Conservation (phyloP, 768 basidiomycete genomes). For the Suillus subaureus region DNA sequence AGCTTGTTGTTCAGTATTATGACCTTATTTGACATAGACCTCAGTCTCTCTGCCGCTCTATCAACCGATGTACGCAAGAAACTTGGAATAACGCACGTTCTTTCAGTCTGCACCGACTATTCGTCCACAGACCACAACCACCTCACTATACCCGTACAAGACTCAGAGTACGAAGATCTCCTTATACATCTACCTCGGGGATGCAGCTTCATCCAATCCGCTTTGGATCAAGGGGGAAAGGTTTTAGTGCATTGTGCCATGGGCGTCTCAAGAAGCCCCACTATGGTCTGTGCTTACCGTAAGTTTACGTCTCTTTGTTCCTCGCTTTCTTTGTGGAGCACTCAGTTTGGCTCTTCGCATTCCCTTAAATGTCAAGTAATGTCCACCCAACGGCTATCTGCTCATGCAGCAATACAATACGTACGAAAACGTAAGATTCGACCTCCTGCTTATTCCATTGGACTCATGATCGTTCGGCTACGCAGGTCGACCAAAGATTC, state of each 20-base stretch:
- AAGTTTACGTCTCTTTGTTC: conserved; percentile 27
- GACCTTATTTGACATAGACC: conserved; percentile 6
- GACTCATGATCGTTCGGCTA: conserved; percentile 15
- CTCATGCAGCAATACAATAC: conserved; percentile 47
- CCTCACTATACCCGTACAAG: conserved; percentile 39
- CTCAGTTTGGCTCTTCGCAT: conserved; percentile 5
- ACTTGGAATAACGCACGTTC: conserved; percentile 53
- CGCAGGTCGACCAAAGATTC: conserved; percentile 40
- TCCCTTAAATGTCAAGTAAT: conserved; percentile 43
- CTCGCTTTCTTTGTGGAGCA: conserved; percentile 6
- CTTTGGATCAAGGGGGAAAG: conserved; percentile 51
- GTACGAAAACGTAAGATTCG: conserved; percentile 48
- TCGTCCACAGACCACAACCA: conserved; percentile 44
- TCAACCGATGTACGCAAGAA: conserved; percentile 30
- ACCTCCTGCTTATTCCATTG: conserved; percentile 8
- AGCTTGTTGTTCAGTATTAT: neutral
- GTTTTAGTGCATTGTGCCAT: conserved; percentile 76
- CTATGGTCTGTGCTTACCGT: conserved; percentile 60
- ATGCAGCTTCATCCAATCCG: conserved; percentile 63
- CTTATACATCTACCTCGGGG: conserved; percentile 64
- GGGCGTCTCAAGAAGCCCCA: conserved; percentile 71
- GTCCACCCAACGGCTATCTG: conserved; percentile 44
- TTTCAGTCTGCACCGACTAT: conserved; percentile 62
- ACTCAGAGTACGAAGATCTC: conserved; percentile 55
- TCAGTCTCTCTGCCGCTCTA: conserved; percentile 36